Evolutionary conservation across 1,139 yeast genomes (phyloP), one percentile per base, ranked within the genome.

Genomic region (Pneumocystis canis): DNA sequence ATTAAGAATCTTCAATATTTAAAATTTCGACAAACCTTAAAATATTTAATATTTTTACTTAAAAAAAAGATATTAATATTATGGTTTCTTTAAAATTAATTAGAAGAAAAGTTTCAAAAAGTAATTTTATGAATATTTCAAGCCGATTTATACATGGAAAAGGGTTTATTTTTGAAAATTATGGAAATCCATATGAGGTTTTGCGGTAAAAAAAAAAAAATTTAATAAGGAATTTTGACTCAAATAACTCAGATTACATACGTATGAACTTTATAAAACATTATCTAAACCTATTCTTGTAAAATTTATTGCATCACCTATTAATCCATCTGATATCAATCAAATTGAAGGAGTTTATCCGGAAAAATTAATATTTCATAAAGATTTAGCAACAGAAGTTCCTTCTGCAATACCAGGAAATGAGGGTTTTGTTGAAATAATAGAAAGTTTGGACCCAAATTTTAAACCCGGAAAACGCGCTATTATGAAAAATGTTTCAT

Each of bases 261-360:
- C 28, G 7, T 47, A 25, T 47, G 5, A 47, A 11, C 7, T 47
- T 2, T 3, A 25, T 25, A 20, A n/a, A 47, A 60, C 80, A 85
- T 28, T 73, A 85, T 47, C 79, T 85, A 58, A 79, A 80, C 71
- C 54, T 3, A 47, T 47, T 25, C 31, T 47, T 47, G 54, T 47
- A 9, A 47, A 47, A 47, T 77, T 86, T 7, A 76, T 92, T 65
- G 97, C 95, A 0, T 83, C 94, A 62, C 97, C 99, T 1, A 81
- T 94, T 67, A 90, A 90, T 71, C 97, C 97, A 0, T 86, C 96
- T 0, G 97, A 90, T 71, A 79, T 89, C 72, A 87, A 87, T 71
- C 97, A 89, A 74, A 78, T 90, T 67, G 89, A 87, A 71, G 97
- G 97, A n/a, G 94, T 87, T 0, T 90, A 90, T 69, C 96, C 96